Conservation (phyloP, 345 rosid species). For the Mallotus nudiflorus region DNA sequence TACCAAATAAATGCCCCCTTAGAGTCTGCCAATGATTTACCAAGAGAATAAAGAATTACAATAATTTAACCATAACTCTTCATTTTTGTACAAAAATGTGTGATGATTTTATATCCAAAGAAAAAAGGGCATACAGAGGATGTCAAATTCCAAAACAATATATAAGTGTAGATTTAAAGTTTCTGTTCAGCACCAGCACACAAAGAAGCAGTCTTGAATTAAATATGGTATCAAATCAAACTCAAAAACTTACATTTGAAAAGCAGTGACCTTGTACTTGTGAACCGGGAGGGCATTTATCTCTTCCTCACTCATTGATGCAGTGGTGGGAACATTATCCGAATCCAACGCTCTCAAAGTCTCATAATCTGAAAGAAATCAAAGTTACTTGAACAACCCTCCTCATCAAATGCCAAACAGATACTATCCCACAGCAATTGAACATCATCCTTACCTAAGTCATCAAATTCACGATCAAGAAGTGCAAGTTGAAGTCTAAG, state of each 20-base stretch:
- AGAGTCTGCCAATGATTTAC: no score
- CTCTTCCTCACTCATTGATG: conserved; percentile 34
- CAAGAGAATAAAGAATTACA: no score
- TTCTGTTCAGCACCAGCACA: no score
- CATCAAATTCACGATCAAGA: conserved; percentile 34
- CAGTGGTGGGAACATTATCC: conserved; percentile 23
- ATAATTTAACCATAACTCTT: no score
- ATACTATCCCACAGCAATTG: not conserved
- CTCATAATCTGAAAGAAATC: conserved; percentile 23
- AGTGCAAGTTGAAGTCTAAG: conserved; percentile 37
- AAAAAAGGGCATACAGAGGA: no score
- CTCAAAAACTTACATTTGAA: conserved; percentile 18
- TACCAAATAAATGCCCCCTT: no score
- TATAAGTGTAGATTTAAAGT: no score
- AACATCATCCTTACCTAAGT: conserved; percentile 18
- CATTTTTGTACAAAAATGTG: no score
- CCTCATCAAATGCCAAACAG: not conserved
- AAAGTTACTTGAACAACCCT: not conserved
- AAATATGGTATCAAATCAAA: not conserved
- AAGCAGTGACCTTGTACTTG: conserved; percentile 19
- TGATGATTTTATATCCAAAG: no score
- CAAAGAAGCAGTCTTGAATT: no score
- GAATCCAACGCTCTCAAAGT: conserved; percentile 34
- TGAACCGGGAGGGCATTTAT: conserved; percentile 34
- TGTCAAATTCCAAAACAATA: no score